Conservation (phyloP, 345 rosid species). For the Nephelium lappaceum region DNA sequence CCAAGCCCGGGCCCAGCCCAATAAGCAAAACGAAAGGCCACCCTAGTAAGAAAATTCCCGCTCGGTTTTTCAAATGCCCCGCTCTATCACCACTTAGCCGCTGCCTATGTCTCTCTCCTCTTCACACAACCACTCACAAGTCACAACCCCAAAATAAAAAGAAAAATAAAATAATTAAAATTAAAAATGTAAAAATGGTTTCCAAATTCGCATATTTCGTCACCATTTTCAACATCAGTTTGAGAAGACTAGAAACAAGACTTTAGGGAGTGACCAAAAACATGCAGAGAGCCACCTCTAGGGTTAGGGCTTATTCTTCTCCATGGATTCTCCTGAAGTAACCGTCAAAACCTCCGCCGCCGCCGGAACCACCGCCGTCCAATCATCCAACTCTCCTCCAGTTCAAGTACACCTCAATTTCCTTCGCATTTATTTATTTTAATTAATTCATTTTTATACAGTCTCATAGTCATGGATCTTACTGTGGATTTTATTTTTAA, state of each 20-base stretch:
- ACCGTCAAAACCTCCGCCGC: constrained; percentile 7
- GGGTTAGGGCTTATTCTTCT: constrained; percentile 18
- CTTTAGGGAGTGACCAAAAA: constrained; percentile 1
- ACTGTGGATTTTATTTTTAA: background rate
- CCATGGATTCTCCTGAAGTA: constrained; percentile 39
- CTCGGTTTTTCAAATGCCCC: constrained; percentile 21
- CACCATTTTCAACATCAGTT: constrained; percentile 15
- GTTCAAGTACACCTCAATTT: constrained; percentile 38
- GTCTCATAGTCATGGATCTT: constrained; percentile 4
- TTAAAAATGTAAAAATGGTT: background rate
- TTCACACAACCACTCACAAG: background rate
- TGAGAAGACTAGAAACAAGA: background rate
- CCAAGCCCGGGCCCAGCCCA: background rate
- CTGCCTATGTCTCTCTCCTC: background rate
- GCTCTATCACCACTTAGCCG: background rate
- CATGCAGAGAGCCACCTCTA: constrained; percentile 28
- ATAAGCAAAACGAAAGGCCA: background rate
- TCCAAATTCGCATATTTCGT: background rate
- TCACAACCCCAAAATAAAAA: too few species aligned
- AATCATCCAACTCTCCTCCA: constrained; percentile 32
- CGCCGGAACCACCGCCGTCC: background rate
- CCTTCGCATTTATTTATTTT: background rate
- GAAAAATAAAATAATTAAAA: background rate
- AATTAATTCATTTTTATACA: background rate
- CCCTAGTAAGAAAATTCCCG: constrained; percentile 7